These are phyloP conservation scores for Apiotrichum veenhuisii DNA, from an alignment of 1,284 basidiomycete species.

Conservation along the genomic window DNA sequence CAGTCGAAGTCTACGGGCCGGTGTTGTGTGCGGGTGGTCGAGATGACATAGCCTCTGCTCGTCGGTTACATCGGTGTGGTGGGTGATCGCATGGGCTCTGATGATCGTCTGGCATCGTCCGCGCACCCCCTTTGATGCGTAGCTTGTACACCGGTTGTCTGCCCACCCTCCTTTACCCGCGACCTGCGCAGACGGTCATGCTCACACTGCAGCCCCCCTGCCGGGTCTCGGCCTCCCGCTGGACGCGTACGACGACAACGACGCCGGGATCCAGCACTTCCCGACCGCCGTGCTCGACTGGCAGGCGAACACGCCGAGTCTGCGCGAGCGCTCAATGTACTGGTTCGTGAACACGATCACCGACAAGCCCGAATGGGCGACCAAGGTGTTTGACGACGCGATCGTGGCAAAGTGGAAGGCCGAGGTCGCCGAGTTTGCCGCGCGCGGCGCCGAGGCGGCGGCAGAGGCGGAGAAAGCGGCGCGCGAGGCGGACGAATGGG, in stretches of 20 bases:
- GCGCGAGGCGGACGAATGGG: no score
- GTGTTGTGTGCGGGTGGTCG: no score
- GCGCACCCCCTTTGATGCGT: no score
- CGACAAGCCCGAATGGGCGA: slow-evolving; percentile 6
- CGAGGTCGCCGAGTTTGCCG: neutral
- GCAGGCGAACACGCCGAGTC: neutral
- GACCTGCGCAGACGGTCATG: no score
- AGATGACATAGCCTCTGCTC: no score
- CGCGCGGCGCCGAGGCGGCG: neutral
- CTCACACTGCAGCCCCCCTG: neutral
- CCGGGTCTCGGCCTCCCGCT: neutral
- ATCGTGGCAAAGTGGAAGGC: slow-evolving; percentile 6
- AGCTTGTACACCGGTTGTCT: no score
- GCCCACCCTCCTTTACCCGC: no score
- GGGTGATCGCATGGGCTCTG: no score
- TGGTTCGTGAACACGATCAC: slow-evolving; percentile 3
- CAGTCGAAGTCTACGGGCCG: no score
- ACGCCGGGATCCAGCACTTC: neutral
- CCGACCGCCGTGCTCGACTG: slow-evolving; percentile 1
- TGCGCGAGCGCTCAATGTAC: slow-evolving; percentile 4
- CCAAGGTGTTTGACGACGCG: neutral
- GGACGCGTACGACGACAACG: no score
- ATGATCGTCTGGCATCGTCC: no score
- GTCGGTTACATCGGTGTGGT: no score
- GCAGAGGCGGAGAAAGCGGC: neutral